phyloP scores from a whole-genome alignment of 2,329 filamentous ascomycete species.

The Aspergillus candidus region DNA sequence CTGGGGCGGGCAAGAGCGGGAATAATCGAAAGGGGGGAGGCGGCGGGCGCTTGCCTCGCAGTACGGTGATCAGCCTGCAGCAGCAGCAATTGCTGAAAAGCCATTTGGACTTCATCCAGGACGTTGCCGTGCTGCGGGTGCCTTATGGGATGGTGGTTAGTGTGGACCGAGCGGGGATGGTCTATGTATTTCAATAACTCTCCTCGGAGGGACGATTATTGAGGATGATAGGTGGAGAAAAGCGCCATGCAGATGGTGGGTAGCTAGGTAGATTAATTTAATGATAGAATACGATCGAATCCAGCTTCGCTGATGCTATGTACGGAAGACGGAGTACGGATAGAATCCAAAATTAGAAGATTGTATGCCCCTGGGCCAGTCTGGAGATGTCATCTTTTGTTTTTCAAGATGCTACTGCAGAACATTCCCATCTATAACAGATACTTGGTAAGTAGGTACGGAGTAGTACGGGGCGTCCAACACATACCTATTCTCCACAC shows the following conservation, averaged over 20 bases:
- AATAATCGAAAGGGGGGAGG: slow-evolving; percentile 32
- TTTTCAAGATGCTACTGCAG: no score
- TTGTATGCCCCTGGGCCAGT: no score
- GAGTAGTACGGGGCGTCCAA: no score
- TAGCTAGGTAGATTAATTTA: slow-evolving; percentile 2
- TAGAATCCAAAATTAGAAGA: no score
- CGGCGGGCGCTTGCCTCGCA: slow-evolving; percentile 54
- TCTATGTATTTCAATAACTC: slow-evolving; percentile 67
- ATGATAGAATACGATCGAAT: no score
- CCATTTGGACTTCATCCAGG: slow-evolving; percentile 80
- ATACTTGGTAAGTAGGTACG: no score
- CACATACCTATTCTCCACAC: no score
- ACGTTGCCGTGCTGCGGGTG: slow-evolving; percentile 79
- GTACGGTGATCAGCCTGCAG: slow-evolving; percentile 79
- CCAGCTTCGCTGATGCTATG: no score
- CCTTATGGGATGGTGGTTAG: slow-evolving; percentile 92
- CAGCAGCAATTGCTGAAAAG: slow-evolving; percentile 80
- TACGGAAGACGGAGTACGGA: no score
- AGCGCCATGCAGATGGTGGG: slow-evolving; percentile 1
- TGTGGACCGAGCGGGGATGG: slow-evolving; percentile 79
- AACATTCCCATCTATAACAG: no score
- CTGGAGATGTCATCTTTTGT: no score
- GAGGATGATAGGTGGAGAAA: neutral
- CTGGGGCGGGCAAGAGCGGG: slow-evolving; percentile 20
- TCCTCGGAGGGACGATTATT: neutral